Base-by-base conservation (phyloP, 1,284 basidiomycete genomes). In the Boletus sp. region DNA sequence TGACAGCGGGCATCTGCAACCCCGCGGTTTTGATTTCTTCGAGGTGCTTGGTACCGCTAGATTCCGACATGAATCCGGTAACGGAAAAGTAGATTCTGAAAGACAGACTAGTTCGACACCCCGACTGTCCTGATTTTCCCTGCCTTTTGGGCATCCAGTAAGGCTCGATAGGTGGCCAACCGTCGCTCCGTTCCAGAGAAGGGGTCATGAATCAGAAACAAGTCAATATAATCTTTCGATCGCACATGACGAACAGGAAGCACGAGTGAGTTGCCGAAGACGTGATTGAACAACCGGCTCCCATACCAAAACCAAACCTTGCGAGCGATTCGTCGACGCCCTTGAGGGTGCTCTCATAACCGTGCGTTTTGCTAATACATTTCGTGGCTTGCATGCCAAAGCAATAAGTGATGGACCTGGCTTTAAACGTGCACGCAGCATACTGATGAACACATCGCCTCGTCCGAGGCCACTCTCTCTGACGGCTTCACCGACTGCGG, bases 151-250 rank as follows among this genome's bases (percentile, higher is more conserved):
- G 72, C 72, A 51, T 83, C 76, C 5, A 77, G 62, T n/a, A 86
- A 66, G 1, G 81, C 82, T 40, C 74, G 76, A 61, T 82, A 88
- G 0, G 85, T 83, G 17, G 71, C 75, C 42, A 85, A 66, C 8
- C 87, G 81, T 36, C 71, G 72, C 47, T 76, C 69, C 3, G 68
- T 72, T 0, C 84, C 83, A n/a, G 78, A 76, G 7, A 72, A 68
- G 1, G 86, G 82, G 55, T 84, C 80, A 50, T 92, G 90, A 25
- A 92, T 82, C 19, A 92, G 71, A 64, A 87, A 87, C 32, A 92
- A 71, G 61, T 91, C 89, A 44, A 90, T 74, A 60, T 89, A 89
- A 29, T 79, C 81, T 82, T 56, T 27, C 16, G 19, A 49, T 36
- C 30, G 22, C 35, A 25, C 14, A 39, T 10, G 22, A 36, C n/a